Conservation (phyloP, 2,329 filamentous ascomycete species). For the Trichophyton verrucosum region DNA sequence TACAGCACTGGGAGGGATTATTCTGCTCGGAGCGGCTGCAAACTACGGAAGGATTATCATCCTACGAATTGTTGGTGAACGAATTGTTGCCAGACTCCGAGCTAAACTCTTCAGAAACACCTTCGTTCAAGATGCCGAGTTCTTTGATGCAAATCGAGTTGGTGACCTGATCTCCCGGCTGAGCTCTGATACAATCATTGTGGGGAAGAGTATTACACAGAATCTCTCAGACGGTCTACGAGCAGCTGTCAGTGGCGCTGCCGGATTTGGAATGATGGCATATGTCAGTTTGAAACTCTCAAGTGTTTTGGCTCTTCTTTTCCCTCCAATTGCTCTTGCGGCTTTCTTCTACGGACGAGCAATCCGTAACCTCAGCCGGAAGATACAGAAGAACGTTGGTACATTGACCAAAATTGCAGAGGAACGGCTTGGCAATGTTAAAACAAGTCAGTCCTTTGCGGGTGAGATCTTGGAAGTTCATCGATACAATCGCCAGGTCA, state of each 20-base stretch:
- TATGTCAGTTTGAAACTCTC: constrained; percentile 88
- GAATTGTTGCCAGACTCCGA: constrained; percentile 79
- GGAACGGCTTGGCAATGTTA: constrained; percentile 91
- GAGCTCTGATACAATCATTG: constrained; percentile 92
- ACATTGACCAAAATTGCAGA: constrained; percentile 94
- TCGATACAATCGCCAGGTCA: constrained; percentile 84
- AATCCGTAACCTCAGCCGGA: constrained; percentile 77
- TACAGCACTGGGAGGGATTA: constrained; percentile 58
- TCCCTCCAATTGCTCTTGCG: constrained; percentile 78
- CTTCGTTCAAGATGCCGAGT: constrained; percentile 94
- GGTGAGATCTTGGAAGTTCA: constrained; percentile 82
- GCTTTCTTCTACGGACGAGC: constrained; percentile 85
- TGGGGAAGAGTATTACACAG: constrained; percentile 96
- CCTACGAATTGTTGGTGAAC: constrained; percentile 83
- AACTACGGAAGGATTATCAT: constrained; percentile 94
- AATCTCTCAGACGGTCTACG: constrained; percentile 94
- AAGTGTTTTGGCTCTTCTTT: constrained; percentile 70
- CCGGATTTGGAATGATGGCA: constrained; percentile 87
- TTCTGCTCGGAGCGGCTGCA: constrained; percentile 72
- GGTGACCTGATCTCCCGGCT: constrained; percentile 92
- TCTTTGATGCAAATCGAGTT: constrained; percentile 95
- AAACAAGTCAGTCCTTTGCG: constrained; percentile 91
- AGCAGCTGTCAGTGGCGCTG: constrained; percentile 75
- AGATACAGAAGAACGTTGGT: constrained; percentile 88
- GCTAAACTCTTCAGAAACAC: constrained; percentile 84